Percentiles rank a stretch among this genome's conserved stretches.
Evolutionary conservation across 345 rosid species (phyloP).

Genomic region (Syzygium oleosum): DNA sequence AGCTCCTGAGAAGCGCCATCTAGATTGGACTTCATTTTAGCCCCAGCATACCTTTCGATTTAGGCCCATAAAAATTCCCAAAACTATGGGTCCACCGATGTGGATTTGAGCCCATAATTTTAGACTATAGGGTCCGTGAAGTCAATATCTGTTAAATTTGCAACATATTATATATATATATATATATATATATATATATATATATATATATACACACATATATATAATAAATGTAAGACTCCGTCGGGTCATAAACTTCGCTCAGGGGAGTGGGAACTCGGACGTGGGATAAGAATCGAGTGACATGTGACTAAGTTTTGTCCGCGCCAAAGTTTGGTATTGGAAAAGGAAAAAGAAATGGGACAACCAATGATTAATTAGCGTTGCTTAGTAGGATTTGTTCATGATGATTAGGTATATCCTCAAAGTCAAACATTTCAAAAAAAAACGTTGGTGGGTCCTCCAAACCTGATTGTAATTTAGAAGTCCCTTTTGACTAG

Average conservation of each 20-base stretch:
- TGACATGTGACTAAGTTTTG: background rate
- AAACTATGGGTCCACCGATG: background rate
- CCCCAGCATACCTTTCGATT: background rate
- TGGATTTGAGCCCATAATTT: background rate
- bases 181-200: too few relatives aligned
- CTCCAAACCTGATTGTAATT: background rate
- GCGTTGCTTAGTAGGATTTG: background rate
- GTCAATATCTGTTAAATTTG: background rate
- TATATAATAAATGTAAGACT: background rate
- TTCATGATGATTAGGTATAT: background rate
- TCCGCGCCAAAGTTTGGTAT: background rate
- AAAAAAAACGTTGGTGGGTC: background rate
- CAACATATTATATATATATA: too few relatives aligned
- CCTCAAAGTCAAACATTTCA: background rate
- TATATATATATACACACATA: too few relatives aligned
- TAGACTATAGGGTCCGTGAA: background rate
- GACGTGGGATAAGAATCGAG: background rate
- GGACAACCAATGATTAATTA: background rate
- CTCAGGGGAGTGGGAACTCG: background rate
- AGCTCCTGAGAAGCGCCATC: background rate
- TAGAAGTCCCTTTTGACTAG: background rate
- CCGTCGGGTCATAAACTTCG: fast-evolving
- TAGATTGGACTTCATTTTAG: background rate
- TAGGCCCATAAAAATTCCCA: background rate
- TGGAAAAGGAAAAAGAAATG: background rate